phyloP scores from a whole-genome alignment of 176 grass and related monocot genomes.

The Triticum dicoccoides region DNA sequence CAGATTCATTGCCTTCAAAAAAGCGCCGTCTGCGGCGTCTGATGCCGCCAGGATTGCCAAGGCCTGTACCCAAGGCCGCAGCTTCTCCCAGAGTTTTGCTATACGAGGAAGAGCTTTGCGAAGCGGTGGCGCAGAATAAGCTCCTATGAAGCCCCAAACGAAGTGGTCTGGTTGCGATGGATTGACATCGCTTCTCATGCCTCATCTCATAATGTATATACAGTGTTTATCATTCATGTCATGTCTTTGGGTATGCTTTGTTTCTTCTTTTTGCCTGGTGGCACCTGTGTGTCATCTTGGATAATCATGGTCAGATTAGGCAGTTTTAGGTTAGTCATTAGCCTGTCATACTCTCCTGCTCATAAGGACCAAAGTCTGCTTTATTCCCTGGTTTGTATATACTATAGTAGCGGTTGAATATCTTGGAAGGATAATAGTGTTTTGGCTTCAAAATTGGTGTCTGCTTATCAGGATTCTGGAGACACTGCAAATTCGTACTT shows the following conservation, averaged over 20 bases:
- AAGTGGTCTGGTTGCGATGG: background rate
- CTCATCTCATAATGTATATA: slow-evolving; percentile 32
- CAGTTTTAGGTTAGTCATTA: slow-evolving; percentile 38
- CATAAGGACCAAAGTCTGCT: slow-evolving; percentile 24
- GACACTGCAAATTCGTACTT: background rate
- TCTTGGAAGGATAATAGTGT: background rate
- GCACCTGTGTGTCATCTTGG: slow-evolving; percentile 13
- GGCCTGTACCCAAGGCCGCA: slow-evolving; percentile 54
- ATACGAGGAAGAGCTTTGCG: slow-evolving; percentile 83
- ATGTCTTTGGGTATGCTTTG: slow-evolving; percentile 15
- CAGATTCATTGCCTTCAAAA: slow-evolving; percentile 51
- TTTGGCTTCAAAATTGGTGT: background rate
- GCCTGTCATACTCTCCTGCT: slow-evolving; percentile 18
- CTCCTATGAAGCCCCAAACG: slow-evolving; percentile 54
- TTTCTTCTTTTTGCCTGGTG: slow-evolving; percentile 18
- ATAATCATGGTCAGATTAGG: slow-evolving; percentile 29
- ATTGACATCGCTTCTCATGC: slow-evolving; percentile 1
- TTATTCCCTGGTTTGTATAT: slow-evolving; percentile 37
- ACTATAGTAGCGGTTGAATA: background rate
- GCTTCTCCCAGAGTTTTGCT: slow-evolving; percentile 62
- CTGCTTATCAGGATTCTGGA: background rate
- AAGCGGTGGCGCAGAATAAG: slow-evolving; percentile 96
- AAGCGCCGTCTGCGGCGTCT: slow-evolving; percentile 15
- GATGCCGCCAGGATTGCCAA: slow-evolving; percentile 71
- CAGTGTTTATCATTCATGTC: slow-evolving; percentile 14